These are phyloP conservation scores for Chlorella sp. DNA, from an alignment of 139 green algal species.

Conservation along the genomic window DNA sequence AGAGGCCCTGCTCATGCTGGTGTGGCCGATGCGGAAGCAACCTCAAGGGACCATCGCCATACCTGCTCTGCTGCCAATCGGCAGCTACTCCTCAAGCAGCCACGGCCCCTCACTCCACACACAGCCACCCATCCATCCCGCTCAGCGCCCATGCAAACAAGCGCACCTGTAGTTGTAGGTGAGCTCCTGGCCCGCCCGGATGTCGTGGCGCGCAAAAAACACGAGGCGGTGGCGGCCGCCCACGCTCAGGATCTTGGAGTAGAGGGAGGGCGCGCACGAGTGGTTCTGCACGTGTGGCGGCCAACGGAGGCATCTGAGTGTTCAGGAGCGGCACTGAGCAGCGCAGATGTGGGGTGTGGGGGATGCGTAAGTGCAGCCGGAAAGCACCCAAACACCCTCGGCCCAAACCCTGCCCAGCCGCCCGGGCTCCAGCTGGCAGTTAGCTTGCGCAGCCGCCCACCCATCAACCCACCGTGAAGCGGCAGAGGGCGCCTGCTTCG, in stretches of 20 bases:
- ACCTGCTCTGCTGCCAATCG: conserved; percentile 88
- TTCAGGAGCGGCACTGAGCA: too few species aligned
- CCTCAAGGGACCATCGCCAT: neutral
- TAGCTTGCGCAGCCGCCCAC: too few species aligned
- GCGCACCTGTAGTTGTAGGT: conserved; percentile 49
- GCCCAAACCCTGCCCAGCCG: too few species aligned
- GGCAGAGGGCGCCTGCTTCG: conserved; percentile 64
- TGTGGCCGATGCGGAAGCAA: neutral
- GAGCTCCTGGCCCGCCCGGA: conserved; percentile 86
- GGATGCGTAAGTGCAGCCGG: too few species aligned
- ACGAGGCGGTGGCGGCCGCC: conserved; percentile 70
- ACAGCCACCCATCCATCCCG: neutral
- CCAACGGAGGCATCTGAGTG: too few species aligned
- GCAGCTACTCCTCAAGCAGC: neutral
- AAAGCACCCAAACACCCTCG: too few species aligned
- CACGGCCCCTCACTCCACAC: neutral
- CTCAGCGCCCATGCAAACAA: too few species aligned
- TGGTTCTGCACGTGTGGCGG: conserved; percentile 74
- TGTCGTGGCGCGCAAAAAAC: conserved; percentile 85
- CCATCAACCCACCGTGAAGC: conserved; percentile 75
- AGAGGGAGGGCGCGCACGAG: conserved; percentile 88
- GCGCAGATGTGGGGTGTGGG: too few species aligned
- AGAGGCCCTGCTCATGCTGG: neutral
- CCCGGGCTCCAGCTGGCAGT: too few species aligned
- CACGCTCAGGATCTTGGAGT: conserved; percentile 82